Conservation (phyloP, 2,329 filamentous ascomycete species). For the Davidsoniella eucalypti region DNA sequence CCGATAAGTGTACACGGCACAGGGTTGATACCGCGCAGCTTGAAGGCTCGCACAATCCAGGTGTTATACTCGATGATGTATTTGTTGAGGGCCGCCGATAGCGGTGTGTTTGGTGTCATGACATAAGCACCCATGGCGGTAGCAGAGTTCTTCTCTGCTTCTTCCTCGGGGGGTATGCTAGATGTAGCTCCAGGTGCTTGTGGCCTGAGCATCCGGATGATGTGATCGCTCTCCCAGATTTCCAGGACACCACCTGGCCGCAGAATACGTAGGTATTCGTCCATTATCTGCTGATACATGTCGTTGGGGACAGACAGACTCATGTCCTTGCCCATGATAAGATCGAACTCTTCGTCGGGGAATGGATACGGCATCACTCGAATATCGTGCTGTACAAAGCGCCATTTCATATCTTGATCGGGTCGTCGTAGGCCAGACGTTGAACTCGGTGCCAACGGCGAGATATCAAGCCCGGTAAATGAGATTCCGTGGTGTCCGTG, state of each 20-base stretch:
- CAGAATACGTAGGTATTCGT: conserved; percentile 63
- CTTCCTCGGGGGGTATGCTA: conserved; percentile 19
- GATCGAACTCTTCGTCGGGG: conserved; percentile 62
- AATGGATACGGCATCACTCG: conserved; percentile 63
- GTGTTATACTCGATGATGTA: conserved; percentile 70
- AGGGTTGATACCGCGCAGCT: conserved; percentile 49
- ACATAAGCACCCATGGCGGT: conserved; percentile 63
- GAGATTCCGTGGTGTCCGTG: conserved; percentile 52
- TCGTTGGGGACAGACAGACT: conserved; percentile 47
- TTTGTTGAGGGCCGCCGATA: conserved; percentile 64
- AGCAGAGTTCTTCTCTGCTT: conserved; percentile 45
- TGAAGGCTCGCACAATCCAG: conserved; percentile 65
- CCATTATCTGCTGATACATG: conserved; percentile 38
- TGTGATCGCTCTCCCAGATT: conserved; percentile 78
- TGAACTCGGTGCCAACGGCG: conserved; percentile 41
- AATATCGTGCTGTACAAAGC: conserved; percentile 75
- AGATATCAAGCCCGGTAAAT: conserved; percentile 72
- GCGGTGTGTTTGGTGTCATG: conserved; percentile 67
- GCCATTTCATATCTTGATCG: conserved; percentile 67
- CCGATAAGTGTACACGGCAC: conserved; percentile 66
- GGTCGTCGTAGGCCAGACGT: conserved; percentile 27
- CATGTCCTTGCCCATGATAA: conserved; percentile 78
- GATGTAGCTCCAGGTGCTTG: conserved; percentile 42
- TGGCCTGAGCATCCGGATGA: conserved; percentile 66
- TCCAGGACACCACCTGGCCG: conserved; percentile 66